These are phyloP conservation scores for Colletotrichum theobromicola DNA, from an alignment of 2,329 filamentous ascomycete species.

Conservation along the genomic window DNA sequence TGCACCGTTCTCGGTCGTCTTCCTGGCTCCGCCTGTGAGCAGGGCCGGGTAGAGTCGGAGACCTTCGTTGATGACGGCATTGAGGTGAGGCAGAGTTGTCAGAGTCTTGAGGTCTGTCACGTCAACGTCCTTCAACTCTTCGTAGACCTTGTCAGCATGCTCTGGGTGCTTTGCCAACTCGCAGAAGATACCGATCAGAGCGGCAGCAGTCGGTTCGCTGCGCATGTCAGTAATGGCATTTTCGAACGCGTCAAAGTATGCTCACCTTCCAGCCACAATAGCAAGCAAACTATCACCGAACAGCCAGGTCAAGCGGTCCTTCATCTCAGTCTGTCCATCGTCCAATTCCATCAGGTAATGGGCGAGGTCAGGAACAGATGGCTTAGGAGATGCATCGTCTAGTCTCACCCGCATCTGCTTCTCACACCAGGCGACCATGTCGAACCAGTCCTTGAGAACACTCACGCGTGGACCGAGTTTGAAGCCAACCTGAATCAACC, in stretches of 20 bases:
- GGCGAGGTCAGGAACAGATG: slow-evolving; percentile 9
- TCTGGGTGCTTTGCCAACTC: slow-evolving; percentile 22
- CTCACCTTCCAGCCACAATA: slow-evolving; percentile 27
- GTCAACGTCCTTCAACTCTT: slow-evolving; percentile 22
- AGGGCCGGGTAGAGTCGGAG: slow-evolving; percentile 20
- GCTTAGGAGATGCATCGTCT: slow-evolving; percentile 2
- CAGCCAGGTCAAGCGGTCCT: slow-evolving; percentile 13
- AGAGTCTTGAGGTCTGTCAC: slow-evolving; percentile 22
- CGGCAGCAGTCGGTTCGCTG: slow-evolving; percentile 24
- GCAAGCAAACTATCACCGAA: slow-evolving; percentile 23
- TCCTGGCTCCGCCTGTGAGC: slow-evolving; percentile 17
- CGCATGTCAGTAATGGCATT: background rate
- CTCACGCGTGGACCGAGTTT: slow-evolving; percentile 20
- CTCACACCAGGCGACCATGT: slow-evolving; percentile 26
- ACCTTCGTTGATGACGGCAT: slow-evolving; percentile 22
- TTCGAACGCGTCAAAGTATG: background rate
- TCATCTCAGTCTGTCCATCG: slow-evolving; percentile 5
- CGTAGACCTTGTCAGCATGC: slow-evolving; percentile 16
- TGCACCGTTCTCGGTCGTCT: slow-evolving; percentile 18
- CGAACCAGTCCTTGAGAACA: slow-evolving; percentile 27
- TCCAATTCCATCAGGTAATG: slow-evolving; percentile 16
- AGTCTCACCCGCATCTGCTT: slow-evolving; percentile 21
- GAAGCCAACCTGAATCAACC: slow-evolving; percentile 28
- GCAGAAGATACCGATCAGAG: slow-evolving; percentile 23
- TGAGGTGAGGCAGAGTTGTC: slow-evolving; percentile 25